Conservation (phyloP, 306 rosid genomes). For the Parietaria judaica region DNA sequence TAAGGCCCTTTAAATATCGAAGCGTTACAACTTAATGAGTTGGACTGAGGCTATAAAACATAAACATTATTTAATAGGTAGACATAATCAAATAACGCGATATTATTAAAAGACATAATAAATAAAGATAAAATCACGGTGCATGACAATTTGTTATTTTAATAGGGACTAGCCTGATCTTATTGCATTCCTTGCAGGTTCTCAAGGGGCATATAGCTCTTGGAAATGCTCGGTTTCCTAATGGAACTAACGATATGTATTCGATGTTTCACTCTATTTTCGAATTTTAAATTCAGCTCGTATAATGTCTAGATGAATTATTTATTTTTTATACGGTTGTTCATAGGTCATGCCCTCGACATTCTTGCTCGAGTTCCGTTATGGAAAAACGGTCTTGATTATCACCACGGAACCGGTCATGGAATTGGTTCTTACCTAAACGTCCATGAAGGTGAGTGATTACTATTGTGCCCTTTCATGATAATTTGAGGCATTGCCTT, state of each 20-base stretch:
- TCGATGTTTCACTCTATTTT: not conserved
- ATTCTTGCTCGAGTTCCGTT: slow-evolving; percentile 90
- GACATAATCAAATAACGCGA: too few species aligned
- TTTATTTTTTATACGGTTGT: slow-evolving; percentile 6
- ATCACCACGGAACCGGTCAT: slow-evolving; percentile 98
- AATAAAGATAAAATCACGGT: not conserved
- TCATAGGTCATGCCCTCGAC: slow-evolving; percentile 69
- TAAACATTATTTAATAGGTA: too few species aligned
- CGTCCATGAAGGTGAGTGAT: slow-evolving; percentile 82
- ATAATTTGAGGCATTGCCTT: not conserved
- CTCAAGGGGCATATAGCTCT: slow-evolving; percentile 90
- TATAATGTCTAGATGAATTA: too few species aligned
- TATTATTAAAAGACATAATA: too few species aligned
- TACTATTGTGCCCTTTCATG: not conserved
- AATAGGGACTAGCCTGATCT: slow-evolving; percentile 21
- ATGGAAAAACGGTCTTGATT: slow-evolving; percentile 96
- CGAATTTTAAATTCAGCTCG: too few species aligned
- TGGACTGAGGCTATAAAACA: too few species aligned
- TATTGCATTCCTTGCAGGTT: slow-evolving; percentile 48
- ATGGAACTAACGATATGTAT: slow-evolving; percentile 77
- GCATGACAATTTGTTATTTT: not conserved
- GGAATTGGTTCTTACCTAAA: slow-evolving; percentile 95
- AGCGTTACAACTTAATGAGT: too few species aligned
- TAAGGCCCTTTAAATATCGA: too few species aligned
- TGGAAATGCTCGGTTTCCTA: slow-evolving; percentile 89